Evolutionary conservation across 129 eudicot species (phyloP).

Genomic region (Lonicera japonica): DNA sequence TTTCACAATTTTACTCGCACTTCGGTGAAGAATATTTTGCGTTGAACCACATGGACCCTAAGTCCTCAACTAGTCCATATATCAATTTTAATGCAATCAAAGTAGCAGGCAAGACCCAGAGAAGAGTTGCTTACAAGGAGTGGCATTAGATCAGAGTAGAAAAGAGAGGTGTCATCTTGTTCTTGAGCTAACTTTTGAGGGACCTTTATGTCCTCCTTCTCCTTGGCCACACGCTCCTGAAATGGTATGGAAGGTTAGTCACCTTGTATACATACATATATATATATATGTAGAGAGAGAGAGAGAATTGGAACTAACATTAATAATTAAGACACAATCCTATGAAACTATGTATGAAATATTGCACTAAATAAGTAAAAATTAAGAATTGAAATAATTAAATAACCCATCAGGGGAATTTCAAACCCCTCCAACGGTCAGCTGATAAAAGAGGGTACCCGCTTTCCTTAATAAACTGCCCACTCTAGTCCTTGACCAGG

Average conservation of each 20-base stretch:
- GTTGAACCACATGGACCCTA: no score
- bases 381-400: no score
- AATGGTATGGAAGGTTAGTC: neutral
- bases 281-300: neutral
- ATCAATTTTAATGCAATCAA: no score
- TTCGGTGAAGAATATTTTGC: no score
- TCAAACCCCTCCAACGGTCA: no score
- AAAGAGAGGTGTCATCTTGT: slow-evolving; percentile 66
- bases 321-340: neutral
- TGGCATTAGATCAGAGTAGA: slow-evolving; percentile 91
- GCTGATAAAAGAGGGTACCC: neutral
- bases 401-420: no score
- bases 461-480: neutral
- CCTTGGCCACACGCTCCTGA: slow-evolving; percentile 76
- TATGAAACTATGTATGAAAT: neutral
- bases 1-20: no score
- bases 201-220: slow-evolving; percentile 57
- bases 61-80: no score
- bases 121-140: slow-evolving; percentile 54
- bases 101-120: slow-evolving; percentile 6
- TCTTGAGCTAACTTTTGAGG: slow-evolving; percentile 20
- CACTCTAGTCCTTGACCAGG: neutral
- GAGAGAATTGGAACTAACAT: neutral
- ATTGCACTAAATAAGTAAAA: neutral
- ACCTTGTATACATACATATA: neutral